phyloP scores from a whole-genome alignment of 305 asterid genomes.

The Solanum hybrid region DNA sequence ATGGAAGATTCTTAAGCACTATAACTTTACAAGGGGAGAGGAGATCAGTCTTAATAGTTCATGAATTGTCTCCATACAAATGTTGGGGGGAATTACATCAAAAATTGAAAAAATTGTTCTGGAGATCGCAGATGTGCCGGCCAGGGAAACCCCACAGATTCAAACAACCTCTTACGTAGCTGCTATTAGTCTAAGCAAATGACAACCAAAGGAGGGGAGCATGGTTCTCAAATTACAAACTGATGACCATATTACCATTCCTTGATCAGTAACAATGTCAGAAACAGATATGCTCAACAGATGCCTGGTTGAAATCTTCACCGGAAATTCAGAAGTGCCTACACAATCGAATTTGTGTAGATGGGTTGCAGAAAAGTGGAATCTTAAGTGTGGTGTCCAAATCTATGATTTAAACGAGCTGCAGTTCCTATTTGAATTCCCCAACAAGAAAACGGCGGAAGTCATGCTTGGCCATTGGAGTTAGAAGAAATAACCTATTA shows the following conservation, averaged over 20 bases:
- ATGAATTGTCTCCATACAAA: background rate
- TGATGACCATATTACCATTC: background rate
- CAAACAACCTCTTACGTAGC: background rate
- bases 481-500: background rate
- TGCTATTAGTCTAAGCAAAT: background rate
- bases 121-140: background rate
- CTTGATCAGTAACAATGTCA: background rate
- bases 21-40: background rate
- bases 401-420: background rate
- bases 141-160: background rate
- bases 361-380: background rate
- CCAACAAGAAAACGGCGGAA: background rate
- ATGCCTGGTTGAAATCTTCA: background rate
- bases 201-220: background rate
- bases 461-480: background rate
- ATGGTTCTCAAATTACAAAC: background rate
- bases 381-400: background rate
- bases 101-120: no score
- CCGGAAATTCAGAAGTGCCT: background rate
- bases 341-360: background rate
- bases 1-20: background rate
- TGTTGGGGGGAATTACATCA: background rate
- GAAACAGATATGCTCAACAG: background rate
- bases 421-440: background rate
- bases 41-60: background rate